Evolutionary conservation across 805 yeast genomes (phyloP), one percentile per base, ranked within the genome.

Genomic region (Lachancea fermentati): DNA sequence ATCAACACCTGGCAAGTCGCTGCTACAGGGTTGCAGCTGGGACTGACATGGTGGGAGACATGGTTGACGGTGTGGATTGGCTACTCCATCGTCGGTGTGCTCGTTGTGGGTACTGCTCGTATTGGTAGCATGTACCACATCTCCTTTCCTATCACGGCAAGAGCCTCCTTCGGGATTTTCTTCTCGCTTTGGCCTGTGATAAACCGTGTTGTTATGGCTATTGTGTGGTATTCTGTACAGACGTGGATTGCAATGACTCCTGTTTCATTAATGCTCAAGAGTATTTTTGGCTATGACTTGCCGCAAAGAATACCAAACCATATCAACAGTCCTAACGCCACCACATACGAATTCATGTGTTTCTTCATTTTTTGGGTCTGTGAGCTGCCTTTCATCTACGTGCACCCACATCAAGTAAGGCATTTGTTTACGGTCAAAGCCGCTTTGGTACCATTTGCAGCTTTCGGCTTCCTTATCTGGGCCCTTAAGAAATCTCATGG

Each of bases 1-100:
- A 78, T 87, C 57, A 86, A 85, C 60, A 85, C 96, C 4, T 86
- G 91, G 87, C 88, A 84, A 67, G 85, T 87, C 51, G 95, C 95
- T 2, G 79, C 91, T 6, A 83, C 95, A 0, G 95, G 95, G 52
- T 81, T 83, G 42, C 68, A 71, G 39, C 76, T 79, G 16, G 93
- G 93, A 8, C 66, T 87, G 63, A 75, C 81, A 13, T 86, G 95
- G 95, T 87, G 95, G 94, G 88, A 81, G 57, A 79, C 84, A 9
- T 87, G 95, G 94, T 65, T 87, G 29, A 76, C 93, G 1, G 93
- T 87, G 18, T 85, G 95, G 93, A 47, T 87, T 13, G 96, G 96
- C 5, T 87, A 87, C 60, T 55, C 70, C 14, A 62, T 84, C 34
- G 78, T 85, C 46, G 93, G 84, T 46, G 50, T 72, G 1, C 85